Conservation (phyloP, 768 basidiomycete genomes). For the Sarcodon aspratus region DNA sequence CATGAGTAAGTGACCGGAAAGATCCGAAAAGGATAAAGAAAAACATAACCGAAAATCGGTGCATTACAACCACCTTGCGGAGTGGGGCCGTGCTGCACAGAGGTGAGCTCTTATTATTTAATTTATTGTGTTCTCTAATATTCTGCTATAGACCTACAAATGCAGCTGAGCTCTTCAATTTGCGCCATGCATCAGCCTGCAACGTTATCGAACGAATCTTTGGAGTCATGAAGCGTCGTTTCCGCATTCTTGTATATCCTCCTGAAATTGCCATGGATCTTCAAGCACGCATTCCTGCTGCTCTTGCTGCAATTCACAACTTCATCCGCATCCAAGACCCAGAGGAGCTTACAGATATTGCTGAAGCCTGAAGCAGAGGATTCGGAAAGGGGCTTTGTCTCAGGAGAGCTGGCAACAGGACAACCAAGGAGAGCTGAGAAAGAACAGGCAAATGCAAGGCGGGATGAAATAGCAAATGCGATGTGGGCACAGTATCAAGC, state of each 20-base stretch:
- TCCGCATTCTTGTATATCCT: slow-evolving; percentile 3
- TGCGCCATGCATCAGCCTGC: slow-evolving; percentile 4
- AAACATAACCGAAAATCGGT: too few relatives aligned
- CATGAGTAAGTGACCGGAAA: too few relatives aligned
- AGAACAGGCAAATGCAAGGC: slow-evolving; percentile 5
- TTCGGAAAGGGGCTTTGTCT: background rate
- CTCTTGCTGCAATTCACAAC: slow-evolving; percentile 20
- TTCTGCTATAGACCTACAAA: too few relatives aligned
- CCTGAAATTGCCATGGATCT: slow-evolving; percentile 13
- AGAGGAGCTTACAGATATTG: too few relatives aligned
- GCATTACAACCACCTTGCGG: slow-evolving; percentile 20
- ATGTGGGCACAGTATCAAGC: too few relatives aligned
- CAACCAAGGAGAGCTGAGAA: slow-evolving; percentile 7
- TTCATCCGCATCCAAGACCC: slow-evolving; percentile 20
- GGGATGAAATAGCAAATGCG: too few relatives aligned
- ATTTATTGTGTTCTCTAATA: too few relatives aligned
- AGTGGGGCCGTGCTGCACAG: too few relatives aligned
- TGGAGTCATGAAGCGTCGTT: slow-evolving; percentile 10
- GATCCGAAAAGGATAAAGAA: too few relatives aligned
- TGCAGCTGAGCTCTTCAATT: too few relatives aligned
- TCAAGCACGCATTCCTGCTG: slow-evolving; percentile 17
- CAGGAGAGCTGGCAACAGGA: background rate
- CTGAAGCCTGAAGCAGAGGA: slow-evolving; percentile 1
- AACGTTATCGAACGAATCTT: slow-evolving; percentile 12
- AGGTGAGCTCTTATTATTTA: too few relatives aligned